Percentiles rank a stretch among this genome's conserved stretches.
These are phyloP conservation scores for Dioscorea dumetorum DNA, from an alignment of 106 monocot genomes.

Conservation along the genomic window DNA sequence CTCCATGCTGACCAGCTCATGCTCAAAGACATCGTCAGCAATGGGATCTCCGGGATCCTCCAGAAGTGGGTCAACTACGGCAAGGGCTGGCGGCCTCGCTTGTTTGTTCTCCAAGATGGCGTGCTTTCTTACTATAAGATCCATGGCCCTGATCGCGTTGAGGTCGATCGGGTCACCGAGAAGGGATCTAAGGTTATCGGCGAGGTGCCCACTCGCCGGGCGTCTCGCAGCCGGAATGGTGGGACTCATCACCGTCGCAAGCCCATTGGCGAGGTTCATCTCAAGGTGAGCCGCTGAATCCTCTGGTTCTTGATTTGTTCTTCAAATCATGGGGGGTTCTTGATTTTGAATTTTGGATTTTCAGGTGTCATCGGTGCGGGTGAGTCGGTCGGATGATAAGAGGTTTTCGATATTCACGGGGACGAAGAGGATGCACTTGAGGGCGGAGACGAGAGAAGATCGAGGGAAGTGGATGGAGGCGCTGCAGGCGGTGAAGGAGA, in stretches of 20 bases:
- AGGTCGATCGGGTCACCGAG: conserved; percentile 38
- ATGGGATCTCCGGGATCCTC: conserved; percentile 72
- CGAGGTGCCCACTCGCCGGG: conserved; percentile 53
- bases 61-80: conserved; percentile 97
- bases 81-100: conserved; percentile 77
- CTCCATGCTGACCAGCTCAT: too few species aligned
- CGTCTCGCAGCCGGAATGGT: conserved; percentile 24
- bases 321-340: neutral
- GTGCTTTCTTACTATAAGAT: conserved; percentile 91
- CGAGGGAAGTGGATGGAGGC: conserved; percentile 58
- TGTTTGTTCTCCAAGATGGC: conserved; percentile 91
- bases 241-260: conserved; percentile 26
- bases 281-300: conserved; percentile 32
- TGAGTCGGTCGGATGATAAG: conserved; percentile 66
- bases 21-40: conserved; percentile 44
- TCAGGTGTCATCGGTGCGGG: conserved; percentile 70
- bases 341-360: conserved; percentile 2
- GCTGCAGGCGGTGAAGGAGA: conserved; percentile 70
- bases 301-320: too few species aligned
- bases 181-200: conserved; percentile 68
- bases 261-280: conserved; percentile 75
- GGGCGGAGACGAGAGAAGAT: conserved; percentile 73
- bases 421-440: conserved; percentile 65
- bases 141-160: conserved; percentile 72
- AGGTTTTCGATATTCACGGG: conserved; percentile 82